Base-by-base conservation (phyloP, 2,329 filamentous ascomycete species). In the Biscogniauxia marginata region DNA sequence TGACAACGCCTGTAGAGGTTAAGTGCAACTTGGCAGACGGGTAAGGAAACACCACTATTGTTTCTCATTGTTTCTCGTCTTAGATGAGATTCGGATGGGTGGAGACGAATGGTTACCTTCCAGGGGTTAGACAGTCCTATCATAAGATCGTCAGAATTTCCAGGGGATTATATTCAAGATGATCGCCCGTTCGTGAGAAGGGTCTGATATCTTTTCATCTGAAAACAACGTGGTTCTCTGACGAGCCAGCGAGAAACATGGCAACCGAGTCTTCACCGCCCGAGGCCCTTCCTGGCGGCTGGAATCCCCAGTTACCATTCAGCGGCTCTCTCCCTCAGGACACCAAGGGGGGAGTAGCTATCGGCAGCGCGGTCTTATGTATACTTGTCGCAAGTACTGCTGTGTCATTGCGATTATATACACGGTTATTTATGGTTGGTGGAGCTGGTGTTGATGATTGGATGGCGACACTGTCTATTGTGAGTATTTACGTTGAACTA, bases 381-480 rank as follows among this genome's bases (percentile, higher is more conserved):
- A 43, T 49, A 18, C 11, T 49, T 11, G 19, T 53, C 11, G 52
- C 16, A 6, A 43, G 22, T 3, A 49, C 46, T 8, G 30, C 30
- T 11, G 52, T 53, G 11, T 20, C 23, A 7, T n/a, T 53, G 25
- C 22, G 52, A n/a, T 22, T 53, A 49, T 53, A 53, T 23, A 53
- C 52, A n/a, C 39, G 52, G n/a, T 3, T 18, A 18, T 34, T 48
- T 7, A 13, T 53, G 20, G 52, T 53, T 13, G 30, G 52, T 16
- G 48, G 48, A 16, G 18, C 48, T 44, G 52, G 52, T 5, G 13
- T 53, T n/a, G 52, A 53, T 21, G 52, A 53, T 20, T 48, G 30
- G 23, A 48, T 53, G 52, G 52, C 52, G 4, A 43, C 39, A 7
- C n/a, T 44, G 7, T 53, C 52, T 11, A n/a, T 49, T 9, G 52